Percentiles rank a stretch among this genome's conserved stretches.
phyloP scores from a whole-genome alignment of 2,329 filamentous ascomycete species.

The Penicillium sp. region DNA sequence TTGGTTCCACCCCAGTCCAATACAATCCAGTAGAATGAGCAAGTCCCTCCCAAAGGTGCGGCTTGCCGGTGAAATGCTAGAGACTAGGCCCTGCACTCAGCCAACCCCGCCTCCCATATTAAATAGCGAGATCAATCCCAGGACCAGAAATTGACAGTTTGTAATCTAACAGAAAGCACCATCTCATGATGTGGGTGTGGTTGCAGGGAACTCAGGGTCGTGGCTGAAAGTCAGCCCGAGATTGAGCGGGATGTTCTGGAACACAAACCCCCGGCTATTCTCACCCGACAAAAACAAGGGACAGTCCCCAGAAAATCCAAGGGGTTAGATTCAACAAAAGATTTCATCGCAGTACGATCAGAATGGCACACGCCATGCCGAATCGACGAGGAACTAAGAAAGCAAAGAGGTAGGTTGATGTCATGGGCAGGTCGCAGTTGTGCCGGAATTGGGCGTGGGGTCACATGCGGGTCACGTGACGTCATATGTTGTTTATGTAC shows the following conservation, averaged over 20 bases:
- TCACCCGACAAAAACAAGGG: not conserved
- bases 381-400: constrained; percentile 1
- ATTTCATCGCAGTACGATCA: not conserved
- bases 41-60: not conserved
- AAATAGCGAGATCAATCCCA: not conserved
- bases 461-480: constrained; percentile 3
- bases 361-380: not conserved
- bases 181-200: not conserved
- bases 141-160: not conserved
- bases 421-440: constrained; percentile 9
- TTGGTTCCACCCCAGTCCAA: not conserved
- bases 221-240: constrained; percentile 6
- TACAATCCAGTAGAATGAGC: not conserved
- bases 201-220: not conserved
- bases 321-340: not conserved
- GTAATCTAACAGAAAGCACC: constrained; percentile 9
- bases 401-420: constrained; percentile 5
- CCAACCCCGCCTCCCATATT: constrained; percentile 1
- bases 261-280: not conserved
- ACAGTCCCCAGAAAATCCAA: not conserved
- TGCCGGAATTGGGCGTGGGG: constrained; percentile 3
- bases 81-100: constrained; percentile 2
- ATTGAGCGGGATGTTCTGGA: constrained; percentile 10
- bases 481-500: not conserved
- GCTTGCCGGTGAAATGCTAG: not conserved